Evolutionary conservation across 1,284 basidiomycete genomes (phyloP), one percentile per base, ranked within the genome.

Genomic region (Peniophora sp.): DNA sequence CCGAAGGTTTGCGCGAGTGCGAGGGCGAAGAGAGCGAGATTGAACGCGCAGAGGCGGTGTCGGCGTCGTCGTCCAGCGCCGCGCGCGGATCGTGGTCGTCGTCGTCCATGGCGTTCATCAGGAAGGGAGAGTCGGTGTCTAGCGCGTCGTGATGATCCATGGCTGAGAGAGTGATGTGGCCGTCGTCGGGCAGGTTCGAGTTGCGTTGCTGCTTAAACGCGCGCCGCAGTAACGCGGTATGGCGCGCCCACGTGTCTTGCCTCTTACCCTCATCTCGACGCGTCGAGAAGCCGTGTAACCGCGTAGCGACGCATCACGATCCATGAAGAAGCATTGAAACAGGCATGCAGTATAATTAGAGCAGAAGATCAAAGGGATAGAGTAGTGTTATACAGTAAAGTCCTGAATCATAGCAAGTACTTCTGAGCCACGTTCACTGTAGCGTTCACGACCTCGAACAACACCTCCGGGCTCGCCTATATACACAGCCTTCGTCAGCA

Each of bases 31-130:
- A 83, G 41, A 89, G 78, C 14, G 85, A 77, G 51, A 89, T 84
- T 2, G 86, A 89, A 41, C 76, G 78, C 56, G 86, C 83, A 5
- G 85, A 88, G n/a, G 85, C 85, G n/a, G 84, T 87, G 59, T 89
- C 87, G 52, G 74, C 79, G 55, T 85, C 83, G 48, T 57, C 51
- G 32, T 57, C 56, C 24, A 45, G 44, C 24, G 24, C 45, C 22
- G 47, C 52, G 22, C 45, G 51, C 5, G 47, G 41, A 37, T 48
- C 46, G 42, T 47, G 49, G 34, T 53, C 42, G 24, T 49, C 24
- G 20, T 54, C 20, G 17, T 34, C 10, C 6, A 35, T 23, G 44
- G 18, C 2, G 46, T 47, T 23, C 36, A 50, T 34, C 37, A 45
- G 15, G 47, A 52, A 50, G 54, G 34, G 48, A 22, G 36, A 41